Base-by-base conservation (phyloP, 306 rosid species). In the Cucumis cinereus region DNA sequence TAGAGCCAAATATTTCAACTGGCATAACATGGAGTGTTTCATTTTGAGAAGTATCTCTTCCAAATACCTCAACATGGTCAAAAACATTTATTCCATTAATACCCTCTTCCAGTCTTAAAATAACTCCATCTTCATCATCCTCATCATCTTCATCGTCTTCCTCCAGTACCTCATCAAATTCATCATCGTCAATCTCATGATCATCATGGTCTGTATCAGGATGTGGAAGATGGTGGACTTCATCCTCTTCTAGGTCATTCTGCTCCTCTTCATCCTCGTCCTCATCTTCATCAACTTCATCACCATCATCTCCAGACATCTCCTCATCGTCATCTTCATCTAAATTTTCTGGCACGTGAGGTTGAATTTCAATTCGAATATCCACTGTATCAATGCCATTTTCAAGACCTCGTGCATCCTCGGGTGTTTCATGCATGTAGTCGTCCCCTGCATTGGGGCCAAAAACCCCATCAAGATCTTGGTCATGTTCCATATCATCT, bases 401-500 rank as follows among this genome's bases (percentile, higher is more conserved):
- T 63, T 88, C 93, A 84, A 77, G 87, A 66, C 86, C 98, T 77
- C 91, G 77, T 1, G 84, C 84, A 79, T 84, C 96, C 77, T 85
- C 98, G 30, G 94, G 82, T 70, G 77, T 91, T 85, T 87, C 98
- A 73, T 87, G 96, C 98, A 93, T 93, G 85, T 84, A 91, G 64
- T 87, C 98, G 77, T 90, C 97, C 77, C 84, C 97, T 28, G 83
- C 77, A 58, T 90, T 79, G 75, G 92, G 87, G 84, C 84, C 85
- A 82, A 86, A 91, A 82, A 88, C 85, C 54, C 90, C 91, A 78
- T 78, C 96, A 78, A 91, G 87, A 86, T 91, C 97, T 82, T 91
- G 97, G 82, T 91, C 98, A 22, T 93, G 98, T 41, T 93, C 98
- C 98, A 93, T 93, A 89, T 88, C 96, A 84, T 91, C 97, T 61